Evolutionary conservation across 1,284 basidiomycete species (phyloP).

Genomic region (Gastroboletus turbinatus): DNA sequence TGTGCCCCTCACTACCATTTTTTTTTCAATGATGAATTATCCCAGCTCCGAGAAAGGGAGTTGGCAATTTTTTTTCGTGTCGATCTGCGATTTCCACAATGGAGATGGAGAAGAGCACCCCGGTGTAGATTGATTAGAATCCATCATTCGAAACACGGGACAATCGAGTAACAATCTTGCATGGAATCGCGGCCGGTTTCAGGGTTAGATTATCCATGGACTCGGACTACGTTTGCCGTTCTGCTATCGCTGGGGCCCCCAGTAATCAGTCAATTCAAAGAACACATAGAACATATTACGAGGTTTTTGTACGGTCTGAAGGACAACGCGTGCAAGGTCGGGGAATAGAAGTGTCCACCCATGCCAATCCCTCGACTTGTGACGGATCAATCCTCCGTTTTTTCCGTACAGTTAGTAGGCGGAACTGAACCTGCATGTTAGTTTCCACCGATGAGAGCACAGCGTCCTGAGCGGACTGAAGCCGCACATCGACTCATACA

Average conservation of each 20-base stretch:
- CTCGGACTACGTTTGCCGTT: background rate
- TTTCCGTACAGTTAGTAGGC: no score
- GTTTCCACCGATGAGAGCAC: no score
- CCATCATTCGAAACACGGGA: background rate
- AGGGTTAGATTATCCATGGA: background rate
- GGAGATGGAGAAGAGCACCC: background rate
- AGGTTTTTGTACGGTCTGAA: slow-evolving; percentile 38
- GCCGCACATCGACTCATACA: no score
- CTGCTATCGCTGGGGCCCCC: background rate
- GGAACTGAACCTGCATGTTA: no score
- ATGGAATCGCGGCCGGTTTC: background rate
- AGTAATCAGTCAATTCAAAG: background rate
- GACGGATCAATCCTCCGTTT: no score
- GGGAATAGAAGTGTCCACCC: slow-evolving; percentile 66
- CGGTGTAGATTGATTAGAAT: background rate
- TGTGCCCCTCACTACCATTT: slow-evolving; percentile 70
- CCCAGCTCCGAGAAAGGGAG: slow-evolving; percentile 9
- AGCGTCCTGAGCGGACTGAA: no score
- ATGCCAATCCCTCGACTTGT: no score
- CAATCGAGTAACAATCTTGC: background rate
- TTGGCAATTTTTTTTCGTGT: background rate
- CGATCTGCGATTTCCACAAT: background rate
- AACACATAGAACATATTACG: slow-evolving; percentile 7
- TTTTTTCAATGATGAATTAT: slow-evolving; percentile 66
- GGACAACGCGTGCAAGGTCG: slow-evolving; percentile 65